A percentile compares a stretch with the other conserved stretches of the same genome.
Conservation (phyloP, 495 filamentous ascomycete species). For the Acidiella bohemica region DNA sequence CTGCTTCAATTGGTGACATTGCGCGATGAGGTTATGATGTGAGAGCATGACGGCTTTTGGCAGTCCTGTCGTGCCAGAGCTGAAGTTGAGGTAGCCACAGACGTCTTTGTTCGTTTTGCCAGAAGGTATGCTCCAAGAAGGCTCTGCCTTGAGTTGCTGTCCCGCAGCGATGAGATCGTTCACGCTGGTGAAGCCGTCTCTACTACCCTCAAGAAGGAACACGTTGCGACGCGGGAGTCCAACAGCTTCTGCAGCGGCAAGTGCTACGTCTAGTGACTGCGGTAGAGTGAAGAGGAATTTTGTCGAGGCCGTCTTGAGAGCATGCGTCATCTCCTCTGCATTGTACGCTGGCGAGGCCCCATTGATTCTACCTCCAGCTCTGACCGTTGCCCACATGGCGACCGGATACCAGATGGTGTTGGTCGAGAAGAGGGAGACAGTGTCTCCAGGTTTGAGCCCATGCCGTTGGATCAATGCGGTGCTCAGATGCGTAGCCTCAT, state of each 20-base stretch:
- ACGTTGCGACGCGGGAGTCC: constrained; percentile 37
- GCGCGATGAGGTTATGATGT: constrained; percentile 50
- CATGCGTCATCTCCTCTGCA: constrained; percentile 47
- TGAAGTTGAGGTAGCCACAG: constrained; percentile 43
- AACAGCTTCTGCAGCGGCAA: constrained; percentile 36
- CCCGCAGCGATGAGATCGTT: constrained; percentile 36
- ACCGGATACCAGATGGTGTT: constrained; percentile 51
- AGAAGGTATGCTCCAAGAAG: constrained; percentile 30
- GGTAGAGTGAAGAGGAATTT: constrained; percentile 43
- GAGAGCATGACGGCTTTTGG: constrained; percentile 32
- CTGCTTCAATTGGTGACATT: constrained; percentile 42
- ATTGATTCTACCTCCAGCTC: constrained; percentile 37
- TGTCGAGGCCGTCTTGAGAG: constrained; percentile 38
- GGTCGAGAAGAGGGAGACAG: constrained; percentile 41
- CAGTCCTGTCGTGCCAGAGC: constrained; percentile 24
- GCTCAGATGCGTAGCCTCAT: constrained; percentile 39
- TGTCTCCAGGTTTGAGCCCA: constrained; percentile 36
- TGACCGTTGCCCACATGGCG: constrained; percentile 39
- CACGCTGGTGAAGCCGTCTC: constrained; percentile 35
- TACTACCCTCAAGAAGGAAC: constrained; percentile 41
- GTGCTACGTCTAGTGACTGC: constrained; percentile 36
- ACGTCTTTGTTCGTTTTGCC: constrained; percentile 41
- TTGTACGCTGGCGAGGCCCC: constrained; percentile 47
- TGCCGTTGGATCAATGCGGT: constrained; percentile 41
- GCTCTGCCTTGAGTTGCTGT: constrained; percentile 15